Conservation (phyloP, 202 grass and related monocot species). For the Alloteropsis angusta region DNA sequence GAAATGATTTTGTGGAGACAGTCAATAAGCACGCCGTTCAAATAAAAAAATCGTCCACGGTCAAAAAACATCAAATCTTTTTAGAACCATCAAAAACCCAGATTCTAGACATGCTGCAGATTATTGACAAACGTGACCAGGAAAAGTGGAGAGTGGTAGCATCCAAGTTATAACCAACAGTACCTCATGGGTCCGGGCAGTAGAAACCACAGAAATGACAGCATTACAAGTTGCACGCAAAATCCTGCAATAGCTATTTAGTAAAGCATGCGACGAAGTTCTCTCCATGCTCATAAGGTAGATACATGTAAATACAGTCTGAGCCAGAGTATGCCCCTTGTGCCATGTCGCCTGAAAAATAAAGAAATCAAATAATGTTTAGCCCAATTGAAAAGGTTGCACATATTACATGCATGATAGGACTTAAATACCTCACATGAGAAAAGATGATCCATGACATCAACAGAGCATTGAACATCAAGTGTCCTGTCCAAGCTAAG, state of each 20-base stretch:
- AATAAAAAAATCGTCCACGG: not conserved
- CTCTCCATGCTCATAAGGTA: slow-evolving; percentile 85
- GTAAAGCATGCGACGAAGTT: slow-evolving; percentile 85
- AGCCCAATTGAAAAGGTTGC: slow-evolving; percentile 4
- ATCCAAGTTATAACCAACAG: slow-evolving; percentile 5
- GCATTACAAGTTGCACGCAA: slow-evolving; percentile 83
- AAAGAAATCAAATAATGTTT: slow-evolving; percentile 20
- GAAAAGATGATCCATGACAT: slow-evolving; percentile 97
- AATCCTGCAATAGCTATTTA: slow-evolving; percentile 85
- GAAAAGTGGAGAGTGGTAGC: not conserved
- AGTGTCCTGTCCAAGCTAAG: slow-evolving; percentile 76
- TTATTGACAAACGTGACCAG: not conserved
- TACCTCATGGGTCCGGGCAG: slow-evolving; percentile 95
- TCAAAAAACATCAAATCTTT: not conserved
- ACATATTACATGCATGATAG: slow-evolving; percentile 11
- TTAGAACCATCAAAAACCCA: not conserved
- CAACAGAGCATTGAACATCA: slow-evolving; percentile 65
- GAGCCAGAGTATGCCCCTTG: slow-evolving; percentile 82
- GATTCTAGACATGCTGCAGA: not conserved
- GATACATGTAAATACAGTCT: slow-evolving; percentile 95
- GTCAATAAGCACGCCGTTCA: not conserved
- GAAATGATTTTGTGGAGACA: slow-evolving; percentile 3
- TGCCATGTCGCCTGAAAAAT: slow-evolving; percentile 90
- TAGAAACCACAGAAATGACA: slow-evolving; percentile 60
- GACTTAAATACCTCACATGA: slow-evolving; percentile 79